These are phyloP conservation scores for Globisporangium polare DNA, from an alignment of 352 stramenopile species.

Conservation along the genomic window DNA sequence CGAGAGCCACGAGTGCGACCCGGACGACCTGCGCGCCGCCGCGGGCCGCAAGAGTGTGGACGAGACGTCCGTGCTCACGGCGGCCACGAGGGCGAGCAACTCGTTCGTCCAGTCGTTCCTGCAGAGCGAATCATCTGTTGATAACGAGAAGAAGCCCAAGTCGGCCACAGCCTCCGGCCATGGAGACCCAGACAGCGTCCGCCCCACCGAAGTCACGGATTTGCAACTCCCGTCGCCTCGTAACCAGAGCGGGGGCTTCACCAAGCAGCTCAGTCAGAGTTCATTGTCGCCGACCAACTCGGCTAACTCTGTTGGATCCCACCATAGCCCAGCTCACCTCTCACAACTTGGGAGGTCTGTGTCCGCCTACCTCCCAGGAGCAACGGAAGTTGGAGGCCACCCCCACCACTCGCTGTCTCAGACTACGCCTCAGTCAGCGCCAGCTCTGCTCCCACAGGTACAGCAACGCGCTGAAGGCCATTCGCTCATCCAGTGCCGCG, in stretches of 20 bases:
- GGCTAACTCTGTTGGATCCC: background rate
- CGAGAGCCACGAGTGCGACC: conserved; percentile 56
- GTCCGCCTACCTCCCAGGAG: conserved; percentile 7
- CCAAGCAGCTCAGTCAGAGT: background rate
- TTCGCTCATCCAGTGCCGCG: conserved; percentile 37
- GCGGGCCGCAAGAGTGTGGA: conserved; percentile 17
- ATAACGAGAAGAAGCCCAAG: background rate
- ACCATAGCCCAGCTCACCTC: conserved; percentile 1
- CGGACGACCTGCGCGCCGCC: conserved; percentile 9
- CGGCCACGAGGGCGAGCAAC: background rate
- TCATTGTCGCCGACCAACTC: background rate
- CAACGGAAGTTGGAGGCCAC: background rate
- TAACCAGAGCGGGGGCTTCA: background rate
- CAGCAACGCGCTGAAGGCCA: background rate
- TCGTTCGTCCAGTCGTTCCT: conserved; percentile 13
- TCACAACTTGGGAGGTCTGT: conserved; percentile 14
- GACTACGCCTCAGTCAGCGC: background rate
- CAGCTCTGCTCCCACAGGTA: background rate
- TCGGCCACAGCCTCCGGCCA: background rate
- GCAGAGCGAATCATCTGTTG: background rate
- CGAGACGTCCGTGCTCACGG: background rate
- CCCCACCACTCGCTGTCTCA: background rate
- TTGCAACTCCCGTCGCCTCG: background rate
- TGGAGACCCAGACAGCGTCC: conserved; percentile 1
- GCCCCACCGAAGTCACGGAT: background rate